Evolutionary conservation across 805 yeast genomes (phyloP), one percentile per base, ranked within the genome.

Genomic region (Tetrapisispora fleetii): DNA sequence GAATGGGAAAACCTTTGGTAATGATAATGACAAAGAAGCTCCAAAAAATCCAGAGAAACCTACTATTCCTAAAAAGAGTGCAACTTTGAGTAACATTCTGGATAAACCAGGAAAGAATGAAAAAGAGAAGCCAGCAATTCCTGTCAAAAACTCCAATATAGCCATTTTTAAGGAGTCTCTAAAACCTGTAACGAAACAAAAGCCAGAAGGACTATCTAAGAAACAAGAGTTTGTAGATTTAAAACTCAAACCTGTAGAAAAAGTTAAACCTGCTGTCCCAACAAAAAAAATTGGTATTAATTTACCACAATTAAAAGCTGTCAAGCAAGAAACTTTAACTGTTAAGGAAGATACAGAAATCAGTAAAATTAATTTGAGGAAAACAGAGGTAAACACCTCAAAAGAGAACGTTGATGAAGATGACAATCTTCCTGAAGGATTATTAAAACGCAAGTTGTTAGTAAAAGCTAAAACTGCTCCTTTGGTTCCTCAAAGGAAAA

Each of bases 401-500:
- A 21, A 51, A 17, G 47, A 52, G 19, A 50, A 50, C 5, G 47
- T 51, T 11, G 22, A 17, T 30, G 17, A 17, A 16, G 17, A 32
- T 17, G 13, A 18, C 4, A 22, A 53, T 1, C 42, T 52, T 1
- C 60, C 61, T 6, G 66, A 60, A 39, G 63, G 64, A 1, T 47
- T 62, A 8, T 18, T 36, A n/a, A 53, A 48, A 30, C 35, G 39
- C 19, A 37, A 28, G 14, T 30, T 45, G 27, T 44, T 52, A 16
- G 28, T 32, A 7, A 49, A 49, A 40, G 21, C 48, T 8, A 50
- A 50, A 19, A 46, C 56, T 16, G 56, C 60, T 4, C 61, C 64
- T 8, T 52, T 52, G 0, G 54, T 59, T 9, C 65, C 65, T 4
- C 33, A 54, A 36, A 57, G 67, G 28, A 62, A 63, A 37, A 54